Percentiles rank a stretch among this genome's conserved stretches.
Conservation (phyloP, 225 moss, liverwort and hornwort genomes). For the Pseudoscleropodium purum region DNA sequence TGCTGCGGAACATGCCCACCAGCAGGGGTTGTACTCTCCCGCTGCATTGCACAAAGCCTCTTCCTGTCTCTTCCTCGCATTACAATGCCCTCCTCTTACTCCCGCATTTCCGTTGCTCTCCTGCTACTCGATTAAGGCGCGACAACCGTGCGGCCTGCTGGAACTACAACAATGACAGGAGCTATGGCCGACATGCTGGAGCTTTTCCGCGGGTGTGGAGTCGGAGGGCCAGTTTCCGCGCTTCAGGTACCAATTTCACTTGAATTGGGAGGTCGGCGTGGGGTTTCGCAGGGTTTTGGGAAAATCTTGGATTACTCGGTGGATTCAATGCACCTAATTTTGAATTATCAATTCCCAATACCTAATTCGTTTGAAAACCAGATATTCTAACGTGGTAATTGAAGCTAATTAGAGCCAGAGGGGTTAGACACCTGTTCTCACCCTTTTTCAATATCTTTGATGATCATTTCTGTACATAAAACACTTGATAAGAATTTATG, state of each 20-base stretch:
- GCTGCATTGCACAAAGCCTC: background rate
- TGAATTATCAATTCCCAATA: background rate
- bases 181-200: background rate
- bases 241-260: background rate
- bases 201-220: background rate
- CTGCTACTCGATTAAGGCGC: background rate
- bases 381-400: too few relatives aligned
- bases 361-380: background rate
- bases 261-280: background rate
- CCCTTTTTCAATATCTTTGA: background rate
- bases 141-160: background rate
- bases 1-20: conserved; percentile 8
- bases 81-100: background rate
- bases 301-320: background rate
- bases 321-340: background rate
- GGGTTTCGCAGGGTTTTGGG: background rate
- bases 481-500: background rate
- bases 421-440: background rate
- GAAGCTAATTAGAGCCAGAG: background rate
- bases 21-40: background rate
- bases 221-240: background rate
- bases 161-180: background rate
- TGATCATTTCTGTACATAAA: background rate
- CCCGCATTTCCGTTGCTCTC: background rate
- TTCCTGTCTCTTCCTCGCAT: background rate